These are phyloP conservation scores for Aspergillus steynii DNA, from an alignment of 495 filamentous ascomycete species.

Conservation along the genomic window DNA sequence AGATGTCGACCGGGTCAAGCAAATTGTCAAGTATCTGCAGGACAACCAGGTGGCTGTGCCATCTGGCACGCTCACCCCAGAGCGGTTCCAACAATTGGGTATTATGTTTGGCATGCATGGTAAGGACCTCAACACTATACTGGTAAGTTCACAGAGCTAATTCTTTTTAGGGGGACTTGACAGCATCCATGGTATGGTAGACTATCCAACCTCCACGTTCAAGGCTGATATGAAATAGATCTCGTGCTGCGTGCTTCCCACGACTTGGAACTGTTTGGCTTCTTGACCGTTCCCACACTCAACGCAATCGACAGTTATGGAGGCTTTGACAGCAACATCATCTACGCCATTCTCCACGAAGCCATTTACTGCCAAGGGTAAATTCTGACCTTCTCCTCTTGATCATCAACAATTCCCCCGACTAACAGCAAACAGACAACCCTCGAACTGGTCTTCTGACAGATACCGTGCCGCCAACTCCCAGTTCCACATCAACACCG, in stretches of 20 bases:
- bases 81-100: constrained; percentile 73
- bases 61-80: constrained; percentile 64
- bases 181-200: constrained; percentile 56
- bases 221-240: constrained; percentile 35
- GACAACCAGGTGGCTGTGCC: constrained; percentile 61
- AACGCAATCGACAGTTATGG: constrained; percentile 62
- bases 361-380: constrained; percentile 72
- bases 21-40: constrained; percentile 62
- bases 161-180: constrained; percentile 59
- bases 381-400: constrained; percentile 6
- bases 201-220: neutral
- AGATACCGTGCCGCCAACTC: constrained; percentile 43
- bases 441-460: constrained; percentile 66
- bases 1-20: constrained; percentile 70
- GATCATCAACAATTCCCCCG: neutral
- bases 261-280: constrained; percentile 72
- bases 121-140: constrained; percentile 34
- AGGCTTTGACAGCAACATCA: constrained; percentile 69
- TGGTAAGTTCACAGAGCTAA: constrained; percentile 15
- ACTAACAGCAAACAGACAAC: constrained; percentile 36
- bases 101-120: constrained; percentile 75
- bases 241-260: constrained; percentile 65
- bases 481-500: constrained; percentile 45
- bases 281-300: constrained; percentile 70
- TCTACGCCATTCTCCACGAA: constrained; percentile 89